Evolutionary conservation across 1,284 basidiomycete genomes (phyloP).

Genomic region (Anthracocystis panici-leucophaei): DNA sequence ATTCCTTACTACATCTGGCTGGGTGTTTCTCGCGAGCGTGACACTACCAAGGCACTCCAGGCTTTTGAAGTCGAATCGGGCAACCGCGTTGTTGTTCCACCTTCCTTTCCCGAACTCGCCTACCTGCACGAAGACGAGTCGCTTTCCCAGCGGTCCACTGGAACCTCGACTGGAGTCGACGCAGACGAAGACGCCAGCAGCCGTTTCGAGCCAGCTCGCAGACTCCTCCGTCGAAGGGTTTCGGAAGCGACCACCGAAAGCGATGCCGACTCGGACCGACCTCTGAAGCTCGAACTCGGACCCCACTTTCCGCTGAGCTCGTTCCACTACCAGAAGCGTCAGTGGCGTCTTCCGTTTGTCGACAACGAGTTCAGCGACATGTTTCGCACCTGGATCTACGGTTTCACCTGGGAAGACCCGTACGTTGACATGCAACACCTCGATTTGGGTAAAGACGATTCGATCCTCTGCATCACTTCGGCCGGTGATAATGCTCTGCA

Average conservation of each 20-base stretch:
- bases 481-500: conserved; percentile 86
- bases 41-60: conserved; percentile 76
- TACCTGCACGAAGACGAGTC: conserved; percentile 39
- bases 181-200: conserved; percentile 68
- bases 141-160: conserved; percentile 42
- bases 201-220: conserved; percentile 59
- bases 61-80: conserved; percentile 81
- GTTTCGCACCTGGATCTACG: conserved; percentile 81
- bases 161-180: conserved; percentile 68
- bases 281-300: conserved; percentile 63
- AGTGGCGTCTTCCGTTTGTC: conserved; percentile 78
- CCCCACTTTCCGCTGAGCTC: conserved; percentile 74
- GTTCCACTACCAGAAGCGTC: conserved; percentile 80
- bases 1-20: conserved; percentile 83
- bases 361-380: conserved; percentile 80
- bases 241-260: conserved; percentile 71
- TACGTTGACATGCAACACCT: conserved; percentile 80
- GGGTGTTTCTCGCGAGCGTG: conserved; percentile 78
- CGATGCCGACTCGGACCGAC: conserved; percentile 67
- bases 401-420: conserved; percentile 85
- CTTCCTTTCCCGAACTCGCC: conserved; percentile 66
- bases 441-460: conserved; percentile 76
- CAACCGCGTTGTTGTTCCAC: conserved; percentile 72
- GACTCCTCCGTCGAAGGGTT: conserved; percentile 67
- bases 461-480: conserved; percentile 81